These are phyloP conservation scores for Fomitopsis pinicola DNA, from an alignment of 1,284 basidiomycete genomes.

Conservation along the genomic window DNA sequence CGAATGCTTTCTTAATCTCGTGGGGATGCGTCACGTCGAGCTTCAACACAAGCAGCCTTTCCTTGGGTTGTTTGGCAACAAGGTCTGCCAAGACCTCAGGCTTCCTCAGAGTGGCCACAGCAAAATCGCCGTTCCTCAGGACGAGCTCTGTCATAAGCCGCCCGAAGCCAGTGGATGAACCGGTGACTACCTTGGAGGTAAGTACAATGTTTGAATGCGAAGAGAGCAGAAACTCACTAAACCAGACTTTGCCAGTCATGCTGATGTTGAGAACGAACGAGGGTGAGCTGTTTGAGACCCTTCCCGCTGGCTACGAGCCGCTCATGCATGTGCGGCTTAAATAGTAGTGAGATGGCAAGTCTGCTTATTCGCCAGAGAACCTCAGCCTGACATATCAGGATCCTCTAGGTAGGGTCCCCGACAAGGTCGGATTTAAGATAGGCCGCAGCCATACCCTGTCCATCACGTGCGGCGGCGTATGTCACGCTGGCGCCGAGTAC, in stretches of 20 bases:
- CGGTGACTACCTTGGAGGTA: slow-evolving; percentile 21
- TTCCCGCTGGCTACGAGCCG: too few relatives aligned
- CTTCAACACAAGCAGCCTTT: slow-evolving; percentile 30
- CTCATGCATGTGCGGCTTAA: too few relatives aligned
- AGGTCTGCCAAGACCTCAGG: slow-evolving; percentile 22
- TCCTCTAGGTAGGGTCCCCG: too few relatives aligned
- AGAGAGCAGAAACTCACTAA: slow-evolving; percentile 7
- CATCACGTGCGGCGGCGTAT: too few relatives aligned
- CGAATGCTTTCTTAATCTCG: slow-evolving; percentile 32
- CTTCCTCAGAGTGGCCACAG: slow-evolving; percentile 27
- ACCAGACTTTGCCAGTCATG: slow-evolving; percentile 10
- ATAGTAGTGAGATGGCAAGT: too few relatives aligned
- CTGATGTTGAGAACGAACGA: too few relatives aligned
- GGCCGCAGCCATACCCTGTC: too few relatives aligned
- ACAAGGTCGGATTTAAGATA: too few relatives aligned
- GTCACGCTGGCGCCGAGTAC: too few relatives aligned
- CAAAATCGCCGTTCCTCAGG: slow-evolving; percentile 25
- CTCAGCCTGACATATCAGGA: too few relatives aligned
- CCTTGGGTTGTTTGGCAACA: slow-evolving; percentile 7
- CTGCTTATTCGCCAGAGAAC: too few relatives aligned
- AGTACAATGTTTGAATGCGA: not conserved
- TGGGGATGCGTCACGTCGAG: slow-evolving; percentile 33
- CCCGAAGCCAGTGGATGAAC: slow-evolving; percentile 30
- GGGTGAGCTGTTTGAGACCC: too few relatives aligned
- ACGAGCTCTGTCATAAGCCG: slow-evolving; percentile 20